These are phyloP conservation scores for Hypoxylon sp. DNA, from an alignment of 2,329 filamentous ascomycete genomes.

Conservation along the genomic window DNA sequence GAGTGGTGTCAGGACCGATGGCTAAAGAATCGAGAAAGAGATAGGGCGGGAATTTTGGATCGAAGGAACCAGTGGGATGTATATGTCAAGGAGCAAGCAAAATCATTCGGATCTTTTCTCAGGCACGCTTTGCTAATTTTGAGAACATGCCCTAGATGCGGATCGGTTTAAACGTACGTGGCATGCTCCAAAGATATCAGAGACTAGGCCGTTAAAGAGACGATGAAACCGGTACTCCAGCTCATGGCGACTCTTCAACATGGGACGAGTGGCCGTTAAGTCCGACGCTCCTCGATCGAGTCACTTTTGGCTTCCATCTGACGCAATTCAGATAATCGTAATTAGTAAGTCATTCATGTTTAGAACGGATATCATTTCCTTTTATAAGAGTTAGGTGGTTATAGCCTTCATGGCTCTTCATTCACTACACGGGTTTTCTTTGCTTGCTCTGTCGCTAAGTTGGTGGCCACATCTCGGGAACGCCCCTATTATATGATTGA, in stretches of 20 bases:
- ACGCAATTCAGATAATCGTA: slow-evolving; percentile 18
- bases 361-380: not conserved
- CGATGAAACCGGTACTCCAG: slow-evolving; percentile 33
- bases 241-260: slow-evolving; percentile 7
- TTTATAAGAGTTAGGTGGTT: not conserved
- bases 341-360: not conserved
- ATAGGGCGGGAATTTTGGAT: slow-evolving; percentile 2
- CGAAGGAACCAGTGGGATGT: slow-evolving; percentile 19
- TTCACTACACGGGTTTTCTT: slow-evolving; percentile 12
- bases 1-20: slow-evolving; percentile 16
- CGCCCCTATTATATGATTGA: slow-evolving; percentile 27
- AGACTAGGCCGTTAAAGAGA: slow-evolving; percentile 1
- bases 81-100: slow-evolving; percentile 24
- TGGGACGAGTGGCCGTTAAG: slow-evolving; percentile 25
- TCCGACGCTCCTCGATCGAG: slow-evolving; percentile 17
- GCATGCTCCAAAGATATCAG: slow-evolving; percentile 2
- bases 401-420: not conserved
- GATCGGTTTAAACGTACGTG: slow-evolving; percentile 28
- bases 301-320: slow-evolving; percentile 35
- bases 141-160: slow-evolving; percentile 2
- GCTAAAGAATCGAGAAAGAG: slow-evolving; percentile 18
- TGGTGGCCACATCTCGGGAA: slow-evolving; percentile 1
- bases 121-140: slow-evolving; percentile 9
- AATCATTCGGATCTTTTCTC: not conserved
- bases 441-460: slow-evolving; percentile 5